Conservation (phyloP, 345 rosid genomes). For the Clausena lansium region DNA sequence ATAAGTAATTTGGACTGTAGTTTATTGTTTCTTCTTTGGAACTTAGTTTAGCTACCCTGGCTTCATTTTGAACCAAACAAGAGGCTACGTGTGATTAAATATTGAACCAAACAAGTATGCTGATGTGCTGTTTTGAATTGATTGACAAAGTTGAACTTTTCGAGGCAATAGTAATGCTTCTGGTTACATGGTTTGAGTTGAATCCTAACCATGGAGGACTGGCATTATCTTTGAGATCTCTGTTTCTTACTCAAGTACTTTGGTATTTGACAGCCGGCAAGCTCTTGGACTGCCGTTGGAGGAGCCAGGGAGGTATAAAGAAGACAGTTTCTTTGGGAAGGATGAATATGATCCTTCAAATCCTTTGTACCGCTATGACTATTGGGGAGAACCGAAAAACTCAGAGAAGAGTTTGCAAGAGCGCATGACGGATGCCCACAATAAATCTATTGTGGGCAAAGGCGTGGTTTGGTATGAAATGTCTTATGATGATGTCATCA, state of each 20-base stretch:
- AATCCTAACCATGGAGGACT: background rate
- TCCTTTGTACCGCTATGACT: conserved; percentile 76
- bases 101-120: background rate
- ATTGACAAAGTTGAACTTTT: background rate
- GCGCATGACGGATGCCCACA: conserved; percentile 70
- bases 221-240: background rate
- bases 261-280: conserved; percentile 54
- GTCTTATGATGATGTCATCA: conserved; percentile 73
- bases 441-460: conserved; percentile 83
- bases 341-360: conserved; percentile 85
- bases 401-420: conserved; percentile 81
- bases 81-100: too few species aligned
- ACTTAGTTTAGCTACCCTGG: background rate
- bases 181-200: background rate
- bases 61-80: background rate
- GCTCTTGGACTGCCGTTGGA: conserved; percentile 87
- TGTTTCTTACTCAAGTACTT: background rate
- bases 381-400: conserved; percentile 95
- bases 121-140: background rate
- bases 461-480: conserved; percentile 78
- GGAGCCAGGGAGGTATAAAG: conserved; percentile 89
- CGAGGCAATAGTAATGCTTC: background rate
- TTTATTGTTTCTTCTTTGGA: background rate
- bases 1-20: background rate
- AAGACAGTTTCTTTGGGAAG: conserved; percentile 76